A percentile compares a stretch with the other conserved stretches of the same genome.
These are phyloP conservation scores for Nothophoma quercina DNA, from an alignment of 2,329 filamentous ascomycete species.

Conservation along the genomic window DNA sequence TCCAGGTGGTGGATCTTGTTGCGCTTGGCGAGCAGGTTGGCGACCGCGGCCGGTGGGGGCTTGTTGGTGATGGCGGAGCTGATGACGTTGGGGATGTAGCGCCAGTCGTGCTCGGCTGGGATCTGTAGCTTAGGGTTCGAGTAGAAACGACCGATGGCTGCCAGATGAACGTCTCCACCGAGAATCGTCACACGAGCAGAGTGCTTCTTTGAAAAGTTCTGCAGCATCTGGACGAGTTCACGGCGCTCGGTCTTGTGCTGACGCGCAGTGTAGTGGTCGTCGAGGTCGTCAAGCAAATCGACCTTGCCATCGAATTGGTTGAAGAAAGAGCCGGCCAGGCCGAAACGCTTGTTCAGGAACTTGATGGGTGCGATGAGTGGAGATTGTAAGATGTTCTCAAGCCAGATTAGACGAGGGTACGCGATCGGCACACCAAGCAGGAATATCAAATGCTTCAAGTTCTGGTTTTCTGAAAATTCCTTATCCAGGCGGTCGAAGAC, in stretches of 20 bases:
- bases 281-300: constrained; percentile 70
- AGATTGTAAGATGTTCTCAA: constrained; percentile 89
- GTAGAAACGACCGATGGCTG: constrained; percentile 70
- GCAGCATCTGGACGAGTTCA: constrained; percentile 70
- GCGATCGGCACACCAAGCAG: constrained; percentile 76
- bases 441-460: constrained; percentile 69
- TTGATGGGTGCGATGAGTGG: constrained; percentile 89
- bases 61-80: constrained; percentile 73
- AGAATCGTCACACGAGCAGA: constrained; percentile 68
- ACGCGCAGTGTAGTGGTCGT: constrained; percentile 83
- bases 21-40: constrained; percentile 67
- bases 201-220: constrained; percentile 64
- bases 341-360: constrained; percentile 89
- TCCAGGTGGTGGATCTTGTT: constrained; percentile 73
- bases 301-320: constrained; percentile 88
- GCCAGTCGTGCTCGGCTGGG: constrained; percentile 64
- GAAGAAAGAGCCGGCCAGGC: constrained; percentile 83
- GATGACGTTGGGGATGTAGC: constrained; percentile 71
- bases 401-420: constrained; percentile 83
- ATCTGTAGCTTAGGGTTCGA: constrained; percentile 65
- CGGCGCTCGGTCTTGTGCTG: constrained; percentile 91
- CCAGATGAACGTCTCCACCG: constrained; percentile 70
- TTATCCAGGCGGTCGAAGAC: constrained; percentile 64
- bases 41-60: constrained; percentile 69
- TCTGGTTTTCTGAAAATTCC: constrained; percentile 61